Evolutionary conservation across 2,329 filamentous ascomycete genomes (phyloP).

Genomic region (Cladosporium sp.): DNA sequence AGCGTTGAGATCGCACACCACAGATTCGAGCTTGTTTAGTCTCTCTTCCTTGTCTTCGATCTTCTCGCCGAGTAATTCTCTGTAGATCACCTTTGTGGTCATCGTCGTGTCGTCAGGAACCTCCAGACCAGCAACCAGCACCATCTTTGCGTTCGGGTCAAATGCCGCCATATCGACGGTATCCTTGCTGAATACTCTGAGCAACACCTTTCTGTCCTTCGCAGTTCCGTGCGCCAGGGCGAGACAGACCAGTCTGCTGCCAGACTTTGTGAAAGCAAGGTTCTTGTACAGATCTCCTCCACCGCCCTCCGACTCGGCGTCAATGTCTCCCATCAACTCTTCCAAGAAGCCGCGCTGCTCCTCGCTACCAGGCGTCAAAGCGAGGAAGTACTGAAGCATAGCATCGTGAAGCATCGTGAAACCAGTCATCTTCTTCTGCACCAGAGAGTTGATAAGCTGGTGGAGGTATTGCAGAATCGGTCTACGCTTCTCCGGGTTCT

Average conservation of each 20-base stretch:
- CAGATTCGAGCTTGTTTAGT: conserved; percentile 55
- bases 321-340: conserved; percentile 85
- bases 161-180: conserved; percentile 80
- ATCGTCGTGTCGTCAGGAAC: conserved; percentile 93
- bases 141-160: conserved; percentile 71
- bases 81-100: conserved; percentile 77
- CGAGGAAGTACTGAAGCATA: conserved; percentile 94
- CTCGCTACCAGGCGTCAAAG: conserved; percentile 68
- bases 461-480: conserved; percentile 82
- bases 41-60: conserved; percentile 42
- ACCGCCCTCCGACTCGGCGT: conserved; percentile 40
- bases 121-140: conserved; percentile 83
- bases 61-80: conserved; percentile 72
- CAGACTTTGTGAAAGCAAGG: conserved; percentile 89
- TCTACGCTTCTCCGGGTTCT: conserved; percentile 77
- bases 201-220: conserved; percentile 86
- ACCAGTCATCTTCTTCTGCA: conserved; percentile 94
- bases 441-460: conserved; percentile 82
- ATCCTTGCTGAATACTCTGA: conserved; percentile 80
- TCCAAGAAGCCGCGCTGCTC: conserved; percentile 87
- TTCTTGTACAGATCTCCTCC: conserved; percentile 91
- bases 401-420: conserved; percentile 98
- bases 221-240: conserved; percentile 79
- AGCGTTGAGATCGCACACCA: conserved; percentile 64
- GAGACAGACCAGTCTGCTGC: conserved; percentile 75